phyloP scores from a whole-genome alignment of 2,329 filamentous ascomycete species.

The Aureobasidium musti region DNA sequence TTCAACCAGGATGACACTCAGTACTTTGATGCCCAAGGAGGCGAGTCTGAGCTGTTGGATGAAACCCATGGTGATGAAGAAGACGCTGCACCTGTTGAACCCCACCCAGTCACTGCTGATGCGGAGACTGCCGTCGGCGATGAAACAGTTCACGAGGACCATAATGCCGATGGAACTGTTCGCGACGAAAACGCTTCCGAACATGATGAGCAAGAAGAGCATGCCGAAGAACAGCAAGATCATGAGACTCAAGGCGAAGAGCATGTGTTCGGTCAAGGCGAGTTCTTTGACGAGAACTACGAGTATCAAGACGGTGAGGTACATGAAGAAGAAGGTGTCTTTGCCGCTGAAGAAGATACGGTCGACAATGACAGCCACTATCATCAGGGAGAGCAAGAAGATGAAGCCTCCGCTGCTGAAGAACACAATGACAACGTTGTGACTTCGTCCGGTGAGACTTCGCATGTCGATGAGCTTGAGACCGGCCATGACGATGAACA shows the following conservation, averaged over 20 bases:
- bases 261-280: slow-evolving; percentile 32
- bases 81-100: slow-evolving; percentile 12
- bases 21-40: slow-evolving; percentile 19
- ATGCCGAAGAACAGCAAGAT: neutral
- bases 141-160: slow-evolving; percentile 12
- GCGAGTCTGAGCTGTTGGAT: neutral
- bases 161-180: slow-evolving; percentile 8
- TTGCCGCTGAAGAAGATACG: neutral
- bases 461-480: neutral
- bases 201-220: slow-evolving; percentile 3
- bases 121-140: neutral
- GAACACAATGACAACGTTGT: neutral
- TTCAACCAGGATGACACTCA: slow-evolving; percentile 18
- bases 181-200: slow-evolving; percentile 25
- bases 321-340: slow-evolving; percentile 30
- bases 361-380: neutral
- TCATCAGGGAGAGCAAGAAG: slow-evolving; percentile 2
- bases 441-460: neutral
- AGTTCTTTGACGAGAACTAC: slow-evolving; percentile 30
- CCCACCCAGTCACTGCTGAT: neutral
- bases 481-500: neutral
- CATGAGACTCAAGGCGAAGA: slow-evolving; percentile 30
- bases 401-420: neutral
- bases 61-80: slow-evolving; percentile 14
- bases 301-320: slow-evolving; percentile 20